These are phyloP conservation scores for Puya raimondii DNA, from an alignment of 176 grass and related monocot genomes.

Conservation along the genomic window DNA sequence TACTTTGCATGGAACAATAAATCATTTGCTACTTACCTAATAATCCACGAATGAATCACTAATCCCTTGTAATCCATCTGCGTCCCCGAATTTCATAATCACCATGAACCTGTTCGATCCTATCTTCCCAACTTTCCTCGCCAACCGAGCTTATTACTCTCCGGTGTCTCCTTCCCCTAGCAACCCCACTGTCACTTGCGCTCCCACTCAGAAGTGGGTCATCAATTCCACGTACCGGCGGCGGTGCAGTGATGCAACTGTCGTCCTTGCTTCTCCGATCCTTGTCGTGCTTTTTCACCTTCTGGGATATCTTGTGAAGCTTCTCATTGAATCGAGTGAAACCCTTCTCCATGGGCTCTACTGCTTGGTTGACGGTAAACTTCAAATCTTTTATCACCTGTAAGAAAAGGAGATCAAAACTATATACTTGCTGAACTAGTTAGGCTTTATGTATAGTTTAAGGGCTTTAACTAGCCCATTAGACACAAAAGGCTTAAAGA, in stretches of 20 bases:
- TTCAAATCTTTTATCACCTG: constrained; percentile 98
- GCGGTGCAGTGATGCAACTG: constrained; percentile 48
- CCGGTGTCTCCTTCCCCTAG: constrained; percentile 47
- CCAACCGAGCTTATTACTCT: constrained; percentile 25
- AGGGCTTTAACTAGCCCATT: too few relatives aligned
- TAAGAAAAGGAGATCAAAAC: background rate
- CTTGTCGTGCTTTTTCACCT: constrained; percentile 56
- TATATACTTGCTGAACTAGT: background rate
- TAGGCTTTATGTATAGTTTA: too few relatives aligned
- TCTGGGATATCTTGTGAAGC: constrained; percentile 22
- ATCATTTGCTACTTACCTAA: constrained; percentile 6
- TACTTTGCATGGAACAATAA: background rate
- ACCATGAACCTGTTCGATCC: constrained; percentile 30
- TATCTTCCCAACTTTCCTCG: constrained; percentile 35
- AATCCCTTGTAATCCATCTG: constrained; percentile 57
- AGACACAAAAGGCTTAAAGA: too few relatives aligned
- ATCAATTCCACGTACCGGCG: constrained; percentile 69
- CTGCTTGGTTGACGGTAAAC: constrained; percentile 81
- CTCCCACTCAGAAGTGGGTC: constrained; percentile 72
- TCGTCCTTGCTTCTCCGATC: constrained; percentile 65
- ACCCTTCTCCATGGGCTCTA: constrained; percentile 77
- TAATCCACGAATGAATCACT: constrained; percentile 13
- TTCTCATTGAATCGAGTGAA: constrained; percentile 50
- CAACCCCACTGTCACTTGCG: constrained; percentile 51
- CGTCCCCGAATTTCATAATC: constrained; percentile 47